Percentiles rank a stretch among this genome's conserved stretches.
phyloP scores from a whole-genome alignment of 345 rosid genomes.

The Populus simonii region DNA sequence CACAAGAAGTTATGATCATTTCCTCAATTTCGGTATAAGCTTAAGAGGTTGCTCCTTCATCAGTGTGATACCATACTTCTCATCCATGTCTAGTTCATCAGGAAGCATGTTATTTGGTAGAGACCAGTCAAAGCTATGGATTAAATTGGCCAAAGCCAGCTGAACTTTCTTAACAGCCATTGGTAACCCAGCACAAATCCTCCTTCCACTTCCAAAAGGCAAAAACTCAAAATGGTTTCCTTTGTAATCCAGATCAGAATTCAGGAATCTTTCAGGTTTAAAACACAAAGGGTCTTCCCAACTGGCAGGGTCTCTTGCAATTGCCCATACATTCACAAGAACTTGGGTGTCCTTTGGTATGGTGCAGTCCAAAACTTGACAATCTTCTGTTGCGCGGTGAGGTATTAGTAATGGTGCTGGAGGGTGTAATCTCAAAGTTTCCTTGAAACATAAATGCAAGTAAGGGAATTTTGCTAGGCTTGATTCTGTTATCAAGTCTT shows the following conservation, averaged over 20 bases:
- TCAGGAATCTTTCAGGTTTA: conserved; percentile 24
- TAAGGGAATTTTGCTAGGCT: conserved; percentile 13
- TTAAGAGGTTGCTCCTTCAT: conserved; percentile 10
- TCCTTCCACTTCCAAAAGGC: conserved; percentile 47
- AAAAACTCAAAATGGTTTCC: conserved; percentile 26
- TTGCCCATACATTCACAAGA: conserved; percentile 28
- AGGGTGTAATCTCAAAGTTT: conserved; percentile 32
- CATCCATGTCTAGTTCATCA: conserved; percentile 14
- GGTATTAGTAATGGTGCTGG: conserved; percentile 27
- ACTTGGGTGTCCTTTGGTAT: conserved; percentile 24
- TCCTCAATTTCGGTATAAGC: conserved; percentile 5
- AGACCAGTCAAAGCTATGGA: conserved; percentile 17
- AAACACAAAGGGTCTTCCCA: conserved; percentile 24
- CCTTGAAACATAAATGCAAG: conserved; percentile 20
- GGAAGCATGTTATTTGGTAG: neutral
- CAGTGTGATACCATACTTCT: conserved; percentile 9
- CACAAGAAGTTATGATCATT: too few species aligned
- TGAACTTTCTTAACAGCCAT: conserved; percentile 11
- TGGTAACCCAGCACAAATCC: conserved; percentile 19
- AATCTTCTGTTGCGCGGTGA: conserved; percentile 10
- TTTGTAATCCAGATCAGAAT: conserved; percentile 20
- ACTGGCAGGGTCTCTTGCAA: conserved; percentile 15
- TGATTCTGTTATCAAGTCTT: conserved; percentile 6
- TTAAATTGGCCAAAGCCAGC: conserved; percentile 1
- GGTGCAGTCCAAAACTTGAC: conserved; percentile 19